phyloP scores from a whole-genome alignment of 345 rosid genomes.

The Eucalyptus marginata region DNA sequence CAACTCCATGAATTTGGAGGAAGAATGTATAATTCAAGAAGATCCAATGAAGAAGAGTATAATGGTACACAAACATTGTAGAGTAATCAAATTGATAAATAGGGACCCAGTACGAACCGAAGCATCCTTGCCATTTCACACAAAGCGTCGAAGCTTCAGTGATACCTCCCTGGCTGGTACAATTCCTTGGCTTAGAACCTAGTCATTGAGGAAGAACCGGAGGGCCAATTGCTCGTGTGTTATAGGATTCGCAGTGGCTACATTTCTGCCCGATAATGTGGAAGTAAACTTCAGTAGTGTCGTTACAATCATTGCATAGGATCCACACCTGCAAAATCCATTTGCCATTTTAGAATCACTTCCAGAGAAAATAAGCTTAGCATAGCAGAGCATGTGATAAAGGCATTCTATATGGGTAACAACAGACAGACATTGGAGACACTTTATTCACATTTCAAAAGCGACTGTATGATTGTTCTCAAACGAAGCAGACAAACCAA shows the following conservation, averaged over 20 bases:
- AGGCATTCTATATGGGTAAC: not conserved
- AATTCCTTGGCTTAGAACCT: not conserved
- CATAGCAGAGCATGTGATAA: not conserved
- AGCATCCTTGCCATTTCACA: not conserved
- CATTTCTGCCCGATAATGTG: conserved; percentile 93
- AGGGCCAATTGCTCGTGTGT: conserved; percentile 72
- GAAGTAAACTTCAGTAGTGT: conserved; percentile 86
- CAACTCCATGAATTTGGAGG: not conserved
- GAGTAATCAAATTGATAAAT: not conserved
- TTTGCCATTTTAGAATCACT: not conserved
- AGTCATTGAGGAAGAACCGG: conserved; percentile 44
- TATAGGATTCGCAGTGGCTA: conserved; percentile 85
- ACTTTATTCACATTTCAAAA: not conserved
- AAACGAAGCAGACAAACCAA: not conserved
- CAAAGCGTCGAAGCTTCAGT: not conserved
- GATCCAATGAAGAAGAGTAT: not conserved
- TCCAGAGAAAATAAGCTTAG: not conserved
- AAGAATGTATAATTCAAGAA: not conserved
- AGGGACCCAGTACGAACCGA: not conserved
- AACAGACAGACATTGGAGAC: not conserved
- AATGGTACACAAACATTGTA: not conserved
- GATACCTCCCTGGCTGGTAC: not conserved
- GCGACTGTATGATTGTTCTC: not conserved
- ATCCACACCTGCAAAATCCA: conserved; percentile 75
- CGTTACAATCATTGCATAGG: conserved; percentile 94